Evolutionary conservation across 2,329 filamentous ascomycete genomes (phyloP).

Genomic region (Thermoascus crustaceus): DNA sequence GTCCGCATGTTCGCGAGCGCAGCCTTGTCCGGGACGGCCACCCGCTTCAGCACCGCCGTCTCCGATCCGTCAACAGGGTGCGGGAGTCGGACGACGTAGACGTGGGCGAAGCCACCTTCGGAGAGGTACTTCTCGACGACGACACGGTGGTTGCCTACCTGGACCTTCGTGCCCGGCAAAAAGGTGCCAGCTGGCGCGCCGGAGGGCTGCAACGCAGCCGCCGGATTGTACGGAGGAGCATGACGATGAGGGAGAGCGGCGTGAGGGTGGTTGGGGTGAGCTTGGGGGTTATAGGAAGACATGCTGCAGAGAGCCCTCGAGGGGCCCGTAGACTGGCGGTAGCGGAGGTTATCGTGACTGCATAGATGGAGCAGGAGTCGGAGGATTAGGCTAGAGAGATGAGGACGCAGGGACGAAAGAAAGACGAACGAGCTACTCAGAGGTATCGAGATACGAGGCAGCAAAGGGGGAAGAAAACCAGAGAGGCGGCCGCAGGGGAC

Average conservation of each 20-base stretch:
- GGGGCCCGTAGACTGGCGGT: conserved; percentile 13
- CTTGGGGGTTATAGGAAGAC: conserved; percentile 23
- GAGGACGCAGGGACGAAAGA: no score
- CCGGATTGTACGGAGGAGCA: conserved; percentile 26
- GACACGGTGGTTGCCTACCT: conserved; percentile 85
- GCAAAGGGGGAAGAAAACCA: not conserved
- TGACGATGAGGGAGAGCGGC: conserved; percentile 19
- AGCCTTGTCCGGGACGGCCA: conserved; percentile 94
- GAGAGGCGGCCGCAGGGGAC: conserved; percentile 2
- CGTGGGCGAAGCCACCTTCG: conserved; percentile 95
- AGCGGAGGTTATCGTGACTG: conserved; percentile 13
- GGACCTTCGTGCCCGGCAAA: conserved; percentile 87
- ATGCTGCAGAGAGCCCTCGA: conserved; percentile 22
- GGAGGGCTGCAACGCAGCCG: conserved; percentile 21
- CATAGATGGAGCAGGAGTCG: conserved; percentile 13
- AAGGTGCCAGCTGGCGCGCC: conserved; percentile 70
- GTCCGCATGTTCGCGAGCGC: conserved; percentile 91
- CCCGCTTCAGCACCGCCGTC: conserved; percentile 80
- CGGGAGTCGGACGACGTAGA: conserved; percentile 87
- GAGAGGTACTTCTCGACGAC: conserved; percentile 96
- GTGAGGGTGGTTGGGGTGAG: conserved; percentile 22
- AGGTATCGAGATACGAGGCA: no score
- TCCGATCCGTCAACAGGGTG: conserved; percentile 69
- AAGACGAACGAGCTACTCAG: no score
- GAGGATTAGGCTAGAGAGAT: not conserved